phyloP scores from a whole-genome alignment of 2,329 filamentous ascomycete genomes.

The Sporothrix humicola region DNA sequence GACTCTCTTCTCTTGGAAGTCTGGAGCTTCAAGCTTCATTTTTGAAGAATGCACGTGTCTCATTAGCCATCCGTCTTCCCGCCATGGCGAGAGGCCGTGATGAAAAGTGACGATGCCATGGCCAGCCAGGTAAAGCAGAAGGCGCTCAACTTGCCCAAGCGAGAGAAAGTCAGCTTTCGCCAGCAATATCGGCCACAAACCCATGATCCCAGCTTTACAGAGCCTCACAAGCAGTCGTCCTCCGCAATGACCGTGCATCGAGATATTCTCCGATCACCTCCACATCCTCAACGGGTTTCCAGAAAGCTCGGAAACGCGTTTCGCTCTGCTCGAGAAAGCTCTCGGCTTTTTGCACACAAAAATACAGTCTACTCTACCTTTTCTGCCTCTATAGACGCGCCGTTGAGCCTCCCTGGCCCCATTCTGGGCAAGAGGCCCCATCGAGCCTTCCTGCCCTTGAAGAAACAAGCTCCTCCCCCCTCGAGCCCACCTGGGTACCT shows the following conservation, averaged over 20 bases:
- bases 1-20: neutral
- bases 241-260: slow-evolving; percentile 3
- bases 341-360: neutral
- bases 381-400: neutral
- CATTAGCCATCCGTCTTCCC: slow-evolving; percentile 9
- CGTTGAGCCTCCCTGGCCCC: slow-evolving; percentile 10
- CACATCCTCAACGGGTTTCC: slow-evolving; percentile 11
- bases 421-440: neutral
- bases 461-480: slow-evolving; percentile 19
- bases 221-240: neutral
- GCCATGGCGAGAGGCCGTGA: slow-evolving; percentile 10
- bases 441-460: slow-evolving; percentile 19
- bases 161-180: neutral
- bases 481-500: neutral
- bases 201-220: neutral
- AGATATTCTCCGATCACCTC: neutral
- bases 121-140: neutral
- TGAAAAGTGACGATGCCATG: slow-evolving; percentile 8
- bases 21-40: slow-evolving; percentile 23
- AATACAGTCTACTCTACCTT: neutral
- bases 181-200: neutral
- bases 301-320: slow-evolving; percentile 19
- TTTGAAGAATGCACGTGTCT: slow-evolving; percentile 33
- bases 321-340: neutral
- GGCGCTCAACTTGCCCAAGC: neutral